Base-by-base conservation (phyloP, 345 rosid species). In the Boechera stricta region DNA sequence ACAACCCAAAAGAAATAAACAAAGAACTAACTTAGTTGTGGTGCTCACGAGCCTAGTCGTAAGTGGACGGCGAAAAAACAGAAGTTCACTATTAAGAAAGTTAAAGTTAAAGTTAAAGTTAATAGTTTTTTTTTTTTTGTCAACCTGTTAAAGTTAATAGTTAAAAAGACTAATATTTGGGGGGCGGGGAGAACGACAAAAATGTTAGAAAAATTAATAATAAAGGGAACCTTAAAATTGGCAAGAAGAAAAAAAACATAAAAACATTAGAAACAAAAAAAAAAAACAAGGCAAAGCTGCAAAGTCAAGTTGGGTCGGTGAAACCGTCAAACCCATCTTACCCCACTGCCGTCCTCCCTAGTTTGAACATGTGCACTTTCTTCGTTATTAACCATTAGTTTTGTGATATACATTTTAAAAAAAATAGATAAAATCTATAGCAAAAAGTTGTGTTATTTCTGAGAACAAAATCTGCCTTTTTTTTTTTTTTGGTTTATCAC, bases 291-390 rank as follows among this genome's bases (percentile, higher is more conserved):
- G 64, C 75, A 76, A 76, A 69, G 33, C 53, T 64, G 61, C 61
- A 71, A 77, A 77, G 77, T 77, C 81, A 77, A 77, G 77, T 56
- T 71, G 77, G 72, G 81, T 45, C 81, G 77, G 81, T 71, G 81
- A 64, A 71, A n/a, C 32, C 75, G 81, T 71, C 77, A 64, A 71
- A n/a, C 32, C 75, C 63, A 60, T 48, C 10, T 41, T 29, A 51
- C 56, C 58, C 44, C 76, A 61, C 51, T 41, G 4, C 76, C 81
- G 67, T 61, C 66, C 75, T 77, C 54, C 49, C 51, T 64, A 41
- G 49, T 63, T 71, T 48, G 4, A 71, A 45, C 47, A 77, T 77
- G 75, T 53, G 65, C 49, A 44, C 4, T 35, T 32, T 69, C 66
- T 31, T 76, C 21, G 15, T 44, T 60, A 60, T 29, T 10, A 39